phyloP scores from a whole-genome alignment of 805 yeast species.

The Metschnikowia sp. region DNA sequence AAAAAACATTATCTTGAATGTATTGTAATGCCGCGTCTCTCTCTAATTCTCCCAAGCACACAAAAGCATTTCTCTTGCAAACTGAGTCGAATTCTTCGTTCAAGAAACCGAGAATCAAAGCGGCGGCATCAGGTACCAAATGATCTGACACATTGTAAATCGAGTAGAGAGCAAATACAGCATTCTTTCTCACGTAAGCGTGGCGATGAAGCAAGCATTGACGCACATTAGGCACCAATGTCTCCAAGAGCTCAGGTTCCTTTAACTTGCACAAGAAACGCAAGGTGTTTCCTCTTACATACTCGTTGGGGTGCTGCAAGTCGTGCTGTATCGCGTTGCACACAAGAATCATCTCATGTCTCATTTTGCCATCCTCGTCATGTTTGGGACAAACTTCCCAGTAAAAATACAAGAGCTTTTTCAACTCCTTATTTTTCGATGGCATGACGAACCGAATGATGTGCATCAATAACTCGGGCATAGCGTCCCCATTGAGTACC shows the following conservation, averaged over 20 bases:
- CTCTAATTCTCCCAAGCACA: slow-evolving; percentile 76
- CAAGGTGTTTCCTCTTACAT: slow-evolving; percentile 90
- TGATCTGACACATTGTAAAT: slow-evolving; percentile 81
- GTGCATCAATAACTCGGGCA: slow-evolving; percentile 94
- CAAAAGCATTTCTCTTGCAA: slow-evolving; percentile 93
- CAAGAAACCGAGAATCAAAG: slow-evolving; percentile 68
- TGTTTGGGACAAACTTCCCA: slow-evolving; percentile 98
- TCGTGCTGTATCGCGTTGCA: slow-evolving; percentile 98
- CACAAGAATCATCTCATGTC: slow-evolving; percentile 97
- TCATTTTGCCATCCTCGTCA: slow-evolving; percentile 83
- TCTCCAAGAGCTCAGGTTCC: slow-evolving; percentile 92
- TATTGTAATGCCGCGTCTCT: slow-evolving; percentile 82
- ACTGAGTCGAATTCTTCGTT: slow-evolving; percentile 85
- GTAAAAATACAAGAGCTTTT: slow-evolving; percentile 88
- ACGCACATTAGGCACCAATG: slow-evolving; percentile 89
- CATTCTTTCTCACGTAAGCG: slow-evolving; percentile 96
- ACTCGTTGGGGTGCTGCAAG: slow-evolving; percentile 96
- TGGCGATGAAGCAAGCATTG: slow-evolving; percentile 93
- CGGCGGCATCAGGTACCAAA: slow-evolving; percentile 94
- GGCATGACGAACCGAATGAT: slow-evolving; percentile 98
- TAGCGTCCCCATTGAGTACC: slow-evolving; percentile 87
- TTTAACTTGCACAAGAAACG: slow-evolving; percentile 86
- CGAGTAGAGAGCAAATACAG: slow-evolving; percentile 84
- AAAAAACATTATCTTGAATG: slow-evolving; percentile 64
- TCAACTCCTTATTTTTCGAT: slow-evolving; percentile 82